Evolutionary conservation across 805 yeast species (phyloP), one percentile per base, ranked within the genome.

Genomic region (Lachancea sp.): DNA sequence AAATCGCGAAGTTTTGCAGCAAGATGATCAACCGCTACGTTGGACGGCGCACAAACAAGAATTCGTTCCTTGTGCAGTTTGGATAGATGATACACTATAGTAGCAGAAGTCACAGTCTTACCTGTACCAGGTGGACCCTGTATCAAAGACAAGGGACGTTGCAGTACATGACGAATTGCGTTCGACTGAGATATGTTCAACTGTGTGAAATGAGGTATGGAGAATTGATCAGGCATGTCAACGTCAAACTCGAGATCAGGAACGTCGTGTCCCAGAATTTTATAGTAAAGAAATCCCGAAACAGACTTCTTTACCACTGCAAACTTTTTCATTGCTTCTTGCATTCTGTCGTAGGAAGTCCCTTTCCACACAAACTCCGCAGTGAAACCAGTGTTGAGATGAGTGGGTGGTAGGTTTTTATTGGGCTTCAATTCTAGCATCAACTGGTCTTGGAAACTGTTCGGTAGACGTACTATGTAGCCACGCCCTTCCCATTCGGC

Each of bases 101-200:
- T 82, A 1, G 96, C 91, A 0, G 96, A 87, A 0, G 96, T 89
- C 13, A 87, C 95, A 0, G 97, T 90, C 60, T 90, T 90, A 61
- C 97, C 97, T 0, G 97, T 90, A 51, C 95, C 95, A 3, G 97
- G 97, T 9, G 97, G 97, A 15, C 97, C 97, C 63, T 90, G 96
- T 50, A 88, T 87, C 52, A 88, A 71, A 5, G 93, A 77, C 36
- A 89, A 69, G 1, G 95, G 95, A 52, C 79, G 71, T 55, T 75
- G 75, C 47, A 88, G 63, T 0, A 82, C 95, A 10, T 73, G 65
- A 42, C 74, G 70, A 20, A 90, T 88, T 0, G 97, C 96, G 55
- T 75, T 77, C 2, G 75, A 74, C 63, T 90, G 97, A 1, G 96
- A 86, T 7, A 69, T 72, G 61, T 90, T 90, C 52, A 90, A 70